Conservation (phyloP, 1,139 yeast genomes). For the Protomyces lactucae-debilis region DNA sequence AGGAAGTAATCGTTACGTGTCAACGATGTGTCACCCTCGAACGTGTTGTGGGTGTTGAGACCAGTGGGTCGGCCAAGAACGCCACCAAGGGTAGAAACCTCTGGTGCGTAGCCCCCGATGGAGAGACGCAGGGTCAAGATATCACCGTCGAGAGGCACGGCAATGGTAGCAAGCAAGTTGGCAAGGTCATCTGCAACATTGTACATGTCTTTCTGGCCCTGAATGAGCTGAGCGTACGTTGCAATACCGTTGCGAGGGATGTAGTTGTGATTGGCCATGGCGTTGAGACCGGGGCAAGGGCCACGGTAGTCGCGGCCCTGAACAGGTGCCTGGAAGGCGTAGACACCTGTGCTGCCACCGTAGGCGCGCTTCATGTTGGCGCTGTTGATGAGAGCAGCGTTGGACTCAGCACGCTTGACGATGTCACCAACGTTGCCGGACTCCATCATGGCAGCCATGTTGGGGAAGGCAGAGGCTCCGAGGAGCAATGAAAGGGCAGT, state of each 20-base stretch:
- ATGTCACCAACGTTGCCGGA: not conserved
- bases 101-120: constrained; percentile 8
- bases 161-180: constrained; percentile 11
- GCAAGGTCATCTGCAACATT: constrained; percentile 18
- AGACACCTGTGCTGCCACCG: constrained; percentile 9
- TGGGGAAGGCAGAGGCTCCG: constrained; percentile 19
- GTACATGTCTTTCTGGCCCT: constrained; percentile 13
- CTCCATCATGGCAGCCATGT: constrained; percentile 21
- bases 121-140: constrained; percentile 5
- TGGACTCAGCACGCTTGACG: constrained; percentile 1
- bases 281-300: constrained; percentile 24
- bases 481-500: constrained; percentile 2
- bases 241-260: constrained; percentile 24
- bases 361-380: constrained; percentile 13
- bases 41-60: constrained; percentile 22
- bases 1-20: constrained; percentile 22
- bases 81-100: not conserved
- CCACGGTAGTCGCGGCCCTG: constrained; percentile 23
- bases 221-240: constrained; percentile 11
- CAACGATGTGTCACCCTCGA: constrained; percentile 23
- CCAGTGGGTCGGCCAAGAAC: constrained; percentile 9
- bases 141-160: constrained; percentile 24
- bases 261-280: constrained; percentile 22
- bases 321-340: constrained; percentile 15
- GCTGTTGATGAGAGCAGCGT: constrained; percentile 4